These are phyloP conservation scores for Stagonosporopsis rhizophila DNA, from an alignment of 2,329 filamentous ascomycete species.

Conservation along the genomic window DNA sequence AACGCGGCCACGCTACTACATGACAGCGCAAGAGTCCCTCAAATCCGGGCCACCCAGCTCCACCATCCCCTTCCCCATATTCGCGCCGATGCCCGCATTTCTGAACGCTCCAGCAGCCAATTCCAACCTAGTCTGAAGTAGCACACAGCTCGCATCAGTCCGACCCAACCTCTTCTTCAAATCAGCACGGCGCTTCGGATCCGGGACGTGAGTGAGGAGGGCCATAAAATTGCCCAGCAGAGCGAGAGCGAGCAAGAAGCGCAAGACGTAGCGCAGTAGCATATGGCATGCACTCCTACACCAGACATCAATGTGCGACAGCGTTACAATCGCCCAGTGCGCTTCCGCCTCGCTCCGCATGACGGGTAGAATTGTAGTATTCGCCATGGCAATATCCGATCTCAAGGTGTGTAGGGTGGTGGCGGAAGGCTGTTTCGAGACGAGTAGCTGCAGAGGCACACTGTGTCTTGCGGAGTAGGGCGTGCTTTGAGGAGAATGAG, in stretches of 20 bases:
- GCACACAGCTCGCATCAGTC: background rate
- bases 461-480: slow-evolving; percentile 22
- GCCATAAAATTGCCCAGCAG: background rate
- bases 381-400: background rate
- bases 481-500: slow-evolving; percentile 40
- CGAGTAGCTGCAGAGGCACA: slow-evolving; percentile 6
- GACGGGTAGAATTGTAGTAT: background rate
- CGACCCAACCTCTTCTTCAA: background rate
- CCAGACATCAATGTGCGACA: slow-evolving; percentile 4
- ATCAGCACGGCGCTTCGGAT: background rate
- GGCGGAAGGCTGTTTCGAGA: slow-evolving; percentile 1
- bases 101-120: background rate
- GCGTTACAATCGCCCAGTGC: background rate
- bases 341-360: background rate
- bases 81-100: background rate
- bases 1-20: slow-evolving; percentile 9
- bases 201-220: background rate
- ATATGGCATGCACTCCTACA: background rate
- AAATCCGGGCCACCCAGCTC: slow-evolving; percentile 23
- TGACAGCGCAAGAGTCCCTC: slow-evolving; percentile 29
- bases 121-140: background rate
- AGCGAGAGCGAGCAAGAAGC: background rate
- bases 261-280: slow-evolving; percentile 2
- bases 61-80: too few relatives aligned
- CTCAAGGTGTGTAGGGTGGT: slow-evolving; percentile 10